Conservation (phyloP, 1,139 yeast genomes). For the Hansenula lynferdii region DNA sequence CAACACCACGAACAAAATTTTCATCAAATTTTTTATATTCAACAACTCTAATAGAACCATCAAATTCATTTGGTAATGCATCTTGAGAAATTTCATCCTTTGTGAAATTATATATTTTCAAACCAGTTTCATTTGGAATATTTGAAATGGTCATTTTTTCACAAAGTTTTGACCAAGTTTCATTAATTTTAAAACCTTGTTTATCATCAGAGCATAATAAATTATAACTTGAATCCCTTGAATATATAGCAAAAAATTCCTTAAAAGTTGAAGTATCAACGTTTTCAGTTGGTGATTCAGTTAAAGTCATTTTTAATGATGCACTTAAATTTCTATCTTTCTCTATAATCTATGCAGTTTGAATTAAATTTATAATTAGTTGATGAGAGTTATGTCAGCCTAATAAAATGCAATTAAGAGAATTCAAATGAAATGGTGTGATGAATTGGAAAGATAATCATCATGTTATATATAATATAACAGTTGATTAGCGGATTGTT, state of each 20-base stretch:
- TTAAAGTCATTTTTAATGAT: slow-evolving; percentile 11
- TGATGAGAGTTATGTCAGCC: too few species aligned
- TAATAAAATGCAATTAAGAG: too few species aligned
- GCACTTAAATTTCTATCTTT: too few species aligned
- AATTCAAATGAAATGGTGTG: too few species aligned
- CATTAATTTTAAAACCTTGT: slow-evolving; percentile 22
- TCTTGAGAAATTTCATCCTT: background rate
- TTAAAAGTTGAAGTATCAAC: slow-evolving; percentile 30
- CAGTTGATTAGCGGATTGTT: too few species aligned
- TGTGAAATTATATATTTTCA: background rate
- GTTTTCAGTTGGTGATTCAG: slow-evolving; percentile 2
- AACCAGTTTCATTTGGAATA: background rate
- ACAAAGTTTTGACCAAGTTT: slow-evolving; percentile 23
- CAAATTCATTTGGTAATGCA: slow-evolving; percentile 6
- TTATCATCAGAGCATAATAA: slow-evolving; percentile 25
- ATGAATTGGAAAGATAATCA: too few species aligned
- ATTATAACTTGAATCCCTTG: slow-evolving; percentile 21
- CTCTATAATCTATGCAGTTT: too few species aligned
- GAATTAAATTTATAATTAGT: too few species aligned
- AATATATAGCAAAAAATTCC: slow-evolving; percentile 29
- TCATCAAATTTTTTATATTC: slow-evolving; percentile 26
- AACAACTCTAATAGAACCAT: slow-evolving; percentile 21
- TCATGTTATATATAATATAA: too few species aligned
- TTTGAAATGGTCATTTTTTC: background rate
- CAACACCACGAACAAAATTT: slow-evolving; percentile 29